Conservation (phyloP, 1,139 yeast species). For the Suhomyces chickasaworum region DNA sequence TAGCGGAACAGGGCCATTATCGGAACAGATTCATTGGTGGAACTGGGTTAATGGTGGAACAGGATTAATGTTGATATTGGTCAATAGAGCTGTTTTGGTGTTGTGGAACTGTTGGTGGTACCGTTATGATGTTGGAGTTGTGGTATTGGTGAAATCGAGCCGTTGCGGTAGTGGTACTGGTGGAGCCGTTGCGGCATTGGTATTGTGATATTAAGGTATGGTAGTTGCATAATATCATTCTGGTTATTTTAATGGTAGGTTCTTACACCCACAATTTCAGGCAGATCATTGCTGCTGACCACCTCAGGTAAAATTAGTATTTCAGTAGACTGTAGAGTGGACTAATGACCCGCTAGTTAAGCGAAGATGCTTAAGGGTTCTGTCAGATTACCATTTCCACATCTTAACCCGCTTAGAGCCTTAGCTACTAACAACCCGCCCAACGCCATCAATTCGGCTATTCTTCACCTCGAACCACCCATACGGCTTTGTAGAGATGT, state of each 20-base stretch:
- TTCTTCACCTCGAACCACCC: background rate
- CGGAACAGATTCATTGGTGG: too few species aligned
- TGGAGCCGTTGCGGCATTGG: too few species aligned
- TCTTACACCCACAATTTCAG: background rate
- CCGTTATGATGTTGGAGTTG: too few species aligned
- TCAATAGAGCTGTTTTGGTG: too few species aligned
- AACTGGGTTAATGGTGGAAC: too few species aligned
- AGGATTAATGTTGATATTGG: too few species aligned
- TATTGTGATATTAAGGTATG: too few species aligned
- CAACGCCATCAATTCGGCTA: background rate
- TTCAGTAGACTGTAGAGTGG: background rate
- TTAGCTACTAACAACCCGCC: background rate
- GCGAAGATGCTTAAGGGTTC: background rate
- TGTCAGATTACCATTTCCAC: background rate
- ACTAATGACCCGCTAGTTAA: background rate
- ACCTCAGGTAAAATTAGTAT: background rate
- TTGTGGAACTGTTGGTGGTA: too few species aligned
- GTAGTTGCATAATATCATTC: too few species aligned
- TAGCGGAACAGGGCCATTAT: too few species aligned
- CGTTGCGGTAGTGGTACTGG: too few species aligned
- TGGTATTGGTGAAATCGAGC: too few species aligned
- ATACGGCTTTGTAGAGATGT: background rate
- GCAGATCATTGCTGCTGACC: background rate
- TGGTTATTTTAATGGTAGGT: background rate
- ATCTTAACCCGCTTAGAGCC: background rate